These are phyloP conservation scores for Calonectria montana DNA, from an alignment of 2,329 filamentous ascomycete genomes.

Conservation along the genomic window DNA sequence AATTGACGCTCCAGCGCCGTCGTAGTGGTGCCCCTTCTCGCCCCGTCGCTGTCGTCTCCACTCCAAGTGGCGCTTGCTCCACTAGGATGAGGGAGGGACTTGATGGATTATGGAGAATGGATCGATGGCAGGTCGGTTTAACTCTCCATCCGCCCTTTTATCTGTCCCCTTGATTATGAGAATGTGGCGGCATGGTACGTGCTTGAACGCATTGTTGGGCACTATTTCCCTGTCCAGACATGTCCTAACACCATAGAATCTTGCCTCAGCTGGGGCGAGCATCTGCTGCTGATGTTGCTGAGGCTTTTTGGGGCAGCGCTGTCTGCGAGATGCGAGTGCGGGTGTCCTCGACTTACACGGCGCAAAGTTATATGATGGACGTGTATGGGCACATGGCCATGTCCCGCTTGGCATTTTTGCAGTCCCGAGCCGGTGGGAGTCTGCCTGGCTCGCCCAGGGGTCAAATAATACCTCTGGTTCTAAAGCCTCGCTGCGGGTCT, in stretches of 20 bases:
- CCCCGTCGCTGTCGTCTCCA: slow-evolving; percentile 25
- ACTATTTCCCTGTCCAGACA: neutral
- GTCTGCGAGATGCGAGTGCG: neutral
- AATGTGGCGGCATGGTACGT: neutral
- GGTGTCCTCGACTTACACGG: slow-evolving; percentile 6
- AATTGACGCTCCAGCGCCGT: slow-evolving; percentile 39
- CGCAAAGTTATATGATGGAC: neutral
- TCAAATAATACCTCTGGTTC: neutral
- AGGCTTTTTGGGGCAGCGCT: neutral
- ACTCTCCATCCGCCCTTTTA: neutral
- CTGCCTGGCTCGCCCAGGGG: neutral
- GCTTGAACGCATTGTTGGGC: neutral
- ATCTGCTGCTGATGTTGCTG: slow-evolving; percentile 18
- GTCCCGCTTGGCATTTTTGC: neutral
- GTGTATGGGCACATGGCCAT: neutral
- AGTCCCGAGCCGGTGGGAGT: neutral
- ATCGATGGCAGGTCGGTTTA: neutral
- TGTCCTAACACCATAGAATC: neutral
- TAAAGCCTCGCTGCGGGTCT: neutral
- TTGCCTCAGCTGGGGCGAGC: slow-evolving; percentile 5
- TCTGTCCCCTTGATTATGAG: too few relatives aligned
- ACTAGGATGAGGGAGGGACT: neutral
- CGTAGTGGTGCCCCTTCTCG: slow-evolving; percentile 11
- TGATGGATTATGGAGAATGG: neutral
- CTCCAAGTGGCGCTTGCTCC: slow-evolving; percentile 10